Conservation (phyloP, 2,329 filamentous ascomycete genomes). For the Salinomyces thailandicus region DNA sequence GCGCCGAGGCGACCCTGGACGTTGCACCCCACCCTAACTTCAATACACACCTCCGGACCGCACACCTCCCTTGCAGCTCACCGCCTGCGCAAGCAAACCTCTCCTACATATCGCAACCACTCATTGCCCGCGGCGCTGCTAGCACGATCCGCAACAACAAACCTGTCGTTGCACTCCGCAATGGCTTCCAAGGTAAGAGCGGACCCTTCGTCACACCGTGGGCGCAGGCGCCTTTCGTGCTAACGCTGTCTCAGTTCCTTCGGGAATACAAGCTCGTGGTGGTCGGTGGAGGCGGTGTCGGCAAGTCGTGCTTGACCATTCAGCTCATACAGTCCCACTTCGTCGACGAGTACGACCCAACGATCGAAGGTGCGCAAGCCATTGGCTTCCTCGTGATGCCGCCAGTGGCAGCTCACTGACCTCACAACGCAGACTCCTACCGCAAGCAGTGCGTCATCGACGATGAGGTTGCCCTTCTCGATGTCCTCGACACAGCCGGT, state of each 20-base stretch:
- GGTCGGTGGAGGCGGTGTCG: slow-evolving; percentile 94
- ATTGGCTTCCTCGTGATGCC: slow-evolving; percentile 1
- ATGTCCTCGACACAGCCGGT: slow-evolving; percentile 94
- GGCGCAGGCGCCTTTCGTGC: slow-evolving; percentile 3
- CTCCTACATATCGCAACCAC: not conserved
- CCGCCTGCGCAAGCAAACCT: not conserved
- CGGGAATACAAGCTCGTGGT: slow-evolving; percentile 61
- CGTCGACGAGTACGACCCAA: slow-evolving; percentile 98
- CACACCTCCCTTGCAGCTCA: not conserved
- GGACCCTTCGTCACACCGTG: slow-evolving; percentile 7
- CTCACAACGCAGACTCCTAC: slow-evolving; percentile 72
- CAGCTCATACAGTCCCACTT: slow-evolving; percentile 77
- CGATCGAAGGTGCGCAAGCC: slow-evolving; percentile 73
- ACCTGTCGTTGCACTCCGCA: slow-evolving; percentile 6
- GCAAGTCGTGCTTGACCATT: slow-evolving; percentile 98
- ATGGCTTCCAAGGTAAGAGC: slow-evolving; percentile 27
- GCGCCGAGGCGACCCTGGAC: no score
- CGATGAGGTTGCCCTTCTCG: slow-evolving; percentile 92
- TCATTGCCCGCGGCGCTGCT: not conserved
- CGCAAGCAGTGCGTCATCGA: slow-evolving; percentile 99
- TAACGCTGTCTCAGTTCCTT: slow-evolving; percentile 33
- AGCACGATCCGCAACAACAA: not conserved
- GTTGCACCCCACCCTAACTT: no score
- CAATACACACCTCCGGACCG: not conserved
- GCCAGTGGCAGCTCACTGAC: not conserved